Evolutionary conservation across 768 basidiomycete species (phyloP), one percentile per base, ranked within the genome.

Genomic region (Boletus sp.): DNA sequence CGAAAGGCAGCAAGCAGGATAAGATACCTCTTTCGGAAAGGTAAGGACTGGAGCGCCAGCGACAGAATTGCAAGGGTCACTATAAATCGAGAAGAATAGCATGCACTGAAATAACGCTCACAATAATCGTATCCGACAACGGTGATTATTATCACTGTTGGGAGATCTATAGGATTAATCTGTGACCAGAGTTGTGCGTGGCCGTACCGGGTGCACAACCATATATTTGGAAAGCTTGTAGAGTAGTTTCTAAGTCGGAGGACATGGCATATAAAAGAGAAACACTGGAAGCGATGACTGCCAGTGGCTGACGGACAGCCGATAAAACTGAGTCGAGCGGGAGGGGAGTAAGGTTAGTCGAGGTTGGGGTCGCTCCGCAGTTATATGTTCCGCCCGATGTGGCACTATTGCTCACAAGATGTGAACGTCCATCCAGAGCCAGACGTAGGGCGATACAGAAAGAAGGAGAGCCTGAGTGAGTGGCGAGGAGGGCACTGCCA

Each of bases 41-140:
- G 60, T 63, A 28, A 63, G 61, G 32, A 47, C 62, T 63, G n/a
- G 32, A 47, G 47, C 14, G 30, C 28, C 15, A 11, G 30, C 2
- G 28, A 20, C 1, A n/a, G 28, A 48, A 18, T 39, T 29, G 28
- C 7, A 7, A 14, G 39, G 39, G 8, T 47, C 29, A 29, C 14
- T 28, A 9, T 4, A 20, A n/a, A 29, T 8, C n/a, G 24, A 24
- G 15, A 24, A 12, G 3, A 32, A 35, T 6, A 54, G 12, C 20
- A 20, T 36, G 30, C 15, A 47, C 15, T 3, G 10, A 20, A 12
- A 5, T 2, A 35, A 9, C 14, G 9, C 63, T 55, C 39, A 58
- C 63, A 11, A 17, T 65, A 64, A 47, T 64, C 63, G 33, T 64
- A 65, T 47, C 48, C 56, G 28, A 65, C 28, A 5, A 50, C 5